Evolutionary conservation across 306 rosid species (phyloP).

Genomic region (Dryas alaskensis): DNA sequence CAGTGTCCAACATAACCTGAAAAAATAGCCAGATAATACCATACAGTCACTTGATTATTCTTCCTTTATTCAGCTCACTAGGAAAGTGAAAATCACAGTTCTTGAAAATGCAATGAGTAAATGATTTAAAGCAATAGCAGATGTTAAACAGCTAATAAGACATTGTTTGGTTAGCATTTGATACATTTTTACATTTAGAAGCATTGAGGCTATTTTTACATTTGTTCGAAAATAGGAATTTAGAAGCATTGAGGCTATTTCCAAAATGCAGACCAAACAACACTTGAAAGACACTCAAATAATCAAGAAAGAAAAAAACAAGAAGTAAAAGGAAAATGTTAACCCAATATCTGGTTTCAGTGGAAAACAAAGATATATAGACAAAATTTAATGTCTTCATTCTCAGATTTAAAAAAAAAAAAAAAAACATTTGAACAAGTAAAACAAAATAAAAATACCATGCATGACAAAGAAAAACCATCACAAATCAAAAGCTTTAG

Average conservation of each 20-base stretch:
- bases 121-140: neutral
- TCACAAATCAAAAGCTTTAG: neutral
- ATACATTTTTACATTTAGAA: neutral
- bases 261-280: neutral
- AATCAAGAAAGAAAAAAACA: neutral
- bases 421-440: no score
- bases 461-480: slow-evolving; percentile 1
- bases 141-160: neutral
- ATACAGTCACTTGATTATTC: slow-evolving; percentile 18
- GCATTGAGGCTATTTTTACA: neutral
- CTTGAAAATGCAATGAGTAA: neutral
- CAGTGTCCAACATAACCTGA: slow-evolving; percentile 88
- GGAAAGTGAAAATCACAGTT: neutral
- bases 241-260: neutral
- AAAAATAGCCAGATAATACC: slow-evolving; percentile 6
- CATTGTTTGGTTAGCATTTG: neutral
- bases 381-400: neutral
- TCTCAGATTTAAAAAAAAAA: neutral
- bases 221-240: neutral
- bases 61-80: neutral
- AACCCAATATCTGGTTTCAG: neutral
- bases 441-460: neutral
- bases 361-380: neutral
- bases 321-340: neutral
- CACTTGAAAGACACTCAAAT: neutral